A percentile compares a stretch with the other conserved stretches of the same genome.
These are phyloP conservation scores for Taphrina pruni DNA, from an alignment of 1,139 yeast genomes.

Conservation along the genomic window DNA sequence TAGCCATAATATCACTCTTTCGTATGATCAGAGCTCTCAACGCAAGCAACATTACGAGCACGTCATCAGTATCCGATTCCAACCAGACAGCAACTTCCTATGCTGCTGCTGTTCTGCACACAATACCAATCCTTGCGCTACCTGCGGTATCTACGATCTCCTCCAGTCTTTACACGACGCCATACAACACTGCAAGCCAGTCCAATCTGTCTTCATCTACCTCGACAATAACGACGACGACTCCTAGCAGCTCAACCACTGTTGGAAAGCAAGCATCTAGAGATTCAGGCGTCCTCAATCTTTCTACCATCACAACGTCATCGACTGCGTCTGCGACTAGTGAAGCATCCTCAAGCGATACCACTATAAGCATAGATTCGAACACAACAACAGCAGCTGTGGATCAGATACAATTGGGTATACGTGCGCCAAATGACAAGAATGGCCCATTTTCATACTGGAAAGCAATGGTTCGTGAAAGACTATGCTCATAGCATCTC, in stretches of 20 bases:
- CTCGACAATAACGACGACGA: too few species aligned
- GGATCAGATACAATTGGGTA: neutral
- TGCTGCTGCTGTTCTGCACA: neutral
- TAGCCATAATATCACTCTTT: too few species aligned
- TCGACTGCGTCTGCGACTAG: too few species aligned
- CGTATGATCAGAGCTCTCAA: too few species aligned
- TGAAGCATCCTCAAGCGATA: too few species aligned
- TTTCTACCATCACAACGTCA: neutral
- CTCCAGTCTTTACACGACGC: neutral
- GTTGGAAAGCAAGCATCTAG: too few species aligned
- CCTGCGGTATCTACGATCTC: neutral
- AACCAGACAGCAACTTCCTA: neutral
- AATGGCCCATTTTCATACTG: slow-evolving; percentile 24
- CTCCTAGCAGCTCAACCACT: too few species aligned
- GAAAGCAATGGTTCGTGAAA: slow-evolving; percentile 10
- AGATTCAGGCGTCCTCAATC: neutral
- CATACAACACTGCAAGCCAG: neutral
- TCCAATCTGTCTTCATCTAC: neutral
- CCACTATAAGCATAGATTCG: neutral
- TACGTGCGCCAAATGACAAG: slow-evolving; percentile 16
- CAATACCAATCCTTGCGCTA: neutral
- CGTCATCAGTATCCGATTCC: neutral
- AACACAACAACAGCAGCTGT: neutral
- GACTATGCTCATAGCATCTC: too few species aligned
- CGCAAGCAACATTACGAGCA: neutral